These are phyloP conservation scores for Protomyces inundatus DNA, from an alignment of 1,139 yeast genomes.

Conservation along the genomic window DNA sequence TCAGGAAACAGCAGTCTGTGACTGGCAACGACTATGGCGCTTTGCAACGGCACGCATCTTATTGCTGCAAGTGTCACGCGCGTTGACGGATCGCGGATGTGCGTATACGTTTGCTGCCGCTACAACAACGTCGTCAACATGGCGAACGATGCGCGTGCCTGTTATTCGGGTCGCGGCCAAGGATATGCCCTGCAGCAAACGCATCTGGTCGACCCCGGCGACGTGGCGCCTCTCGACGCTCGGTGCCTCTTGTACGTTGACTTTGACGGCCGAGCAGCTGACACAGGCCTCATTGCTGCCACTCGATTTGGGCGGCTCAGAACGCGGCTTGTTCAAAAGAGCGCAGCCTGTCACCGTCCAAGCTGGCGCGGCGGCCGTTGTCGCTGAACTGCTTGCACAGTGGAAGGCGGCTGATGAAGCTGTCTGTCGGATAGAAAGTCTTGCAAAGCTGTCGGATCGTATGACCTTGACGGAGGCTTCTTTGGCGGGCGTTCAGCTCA, in stretches of 20 bases:
- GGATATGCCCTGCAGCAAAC: neutral
- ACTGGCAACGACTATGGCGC: slow-evolving; percentile 15
- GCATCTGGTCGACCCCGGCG: neutral
- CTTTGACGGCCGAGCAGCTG: neutral
- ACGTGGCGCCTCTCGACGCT: neutral
- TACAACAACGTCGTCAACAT: neutral
- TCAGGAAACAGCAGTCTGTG: neutral
- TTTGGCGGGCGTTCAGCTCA: neutral
- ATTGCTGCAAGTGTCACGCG: slow-evolving; percentile 23
- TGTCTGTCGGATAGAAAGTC: neutral
- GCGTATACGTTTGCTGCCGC: slow-evolving; percentile 7
- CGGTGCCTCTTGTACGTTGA: neutral
- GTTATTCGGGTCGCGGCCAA: slow-evolving; percentile 8
- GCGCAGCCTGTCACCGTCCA: neutral
- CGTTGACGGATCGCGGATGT: slow-evolving; percentile 16
- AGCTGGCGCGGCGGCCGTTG: neutral
- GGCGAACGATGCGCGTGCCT: slow-evolving; percentile 5
- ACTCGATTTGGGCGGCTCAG: neutral
- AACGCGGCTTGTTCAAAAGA: neutral
- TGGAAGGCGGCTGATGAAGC: neutral
- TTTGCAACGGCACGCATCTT: slow-evolving; percentile 21
- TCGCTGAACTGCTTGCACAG: neutral
- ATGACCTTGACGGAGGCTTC: neutral
- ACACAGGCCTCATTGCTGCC: neutral
- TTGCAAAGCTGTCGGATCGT: neutral